Base-by-base conservation (phyloP, 2,329 filamentous ascomycete genomes). In the Akanthomyces dipterigenus region DNA sequence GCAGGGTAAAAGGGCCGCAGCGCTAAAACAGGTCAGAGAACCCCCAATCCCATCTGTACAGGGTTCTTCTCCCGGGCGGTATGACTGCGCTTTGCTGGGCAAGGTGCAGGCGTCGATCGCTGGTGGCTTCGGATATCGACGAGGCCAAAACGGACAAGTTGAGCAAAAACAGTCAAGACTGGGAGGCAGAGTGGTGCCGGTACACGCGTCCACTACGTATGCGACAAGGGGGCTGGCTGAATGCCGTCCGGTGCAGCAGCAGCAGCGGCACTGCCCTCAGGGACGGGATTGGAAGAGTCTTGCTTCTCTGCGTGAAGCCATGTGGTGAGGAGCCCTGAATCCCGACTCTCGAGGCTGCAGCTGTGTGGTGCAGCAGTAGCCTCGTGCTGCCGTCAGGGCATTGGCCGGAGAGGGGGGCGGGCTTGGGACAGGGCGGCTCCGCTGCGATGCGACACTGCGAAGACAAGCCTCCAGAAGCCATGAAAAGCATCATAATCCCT, bases 191-290 rank as follows among this genome's bases (percentile, higher is more conserved):
- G 55, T 40, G 36, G 45, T 42, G 22, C 34, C 22, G 34, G 56
- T 53, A 60, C 56, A 60, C 56, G 56, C 56, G 56, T 60, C 56
- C 6, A 34, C 36, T 60, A 60, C 56, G 56, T 60, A 60, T 60
- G 56, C 36, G 40, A 60, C 48, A 60, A 49, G 48, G 48, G 45
- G 24, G 36, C 31, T 34, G 31, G 36, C 46, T 42, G 24, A 51
- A 60, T 53, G 38, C 48, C 56, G 45, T 53, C 36, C 8, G 5
- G 11, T 24, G 22, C 16, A 24, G 42, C 11, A 14, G 46, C n/a
- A n/a, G n/a, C n/a, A n/a, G n/a, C n/a, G 31, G 46, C 26, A 31
- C 26, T 31, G 26, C 24, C 26, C 48, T 2, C 26, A 34, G 28
- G 24, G 11, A 7, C 48, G 48, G 48, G 48, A 50, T 50, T 50